These are phyloP conservation scores for Panaeolus papilionaceus DNA, from an alignment of 768 basidiomycete species.

Conservation along the genomic window DNA sequence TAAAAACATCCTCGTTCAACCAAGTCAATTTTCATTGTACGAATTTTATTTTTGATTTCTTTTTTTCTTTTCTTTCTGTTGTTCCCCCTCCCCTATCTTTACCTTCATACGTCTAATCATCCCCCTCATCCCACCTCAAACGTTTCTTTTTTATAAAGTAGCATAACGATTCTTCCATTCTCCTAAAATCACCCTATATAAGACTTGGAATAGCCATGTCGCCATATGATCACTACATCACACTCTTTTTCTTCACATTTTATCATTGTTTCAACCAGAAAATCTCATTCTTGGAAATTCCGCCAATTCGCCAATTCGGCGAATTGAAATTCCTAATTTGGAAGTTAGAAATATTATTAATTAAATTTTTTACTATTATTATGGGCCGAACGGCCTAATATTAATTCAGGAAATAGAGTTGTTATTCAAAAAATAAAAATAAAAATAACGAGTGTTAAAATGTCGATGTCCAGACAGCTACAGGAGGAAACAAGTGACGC, in stretches of 20 bases:
- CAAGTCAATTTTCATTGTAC: slow-evolving; percentile 4
- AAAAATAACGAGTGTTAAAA: too few relatives aligned
- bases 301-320: too few relatives aligned
- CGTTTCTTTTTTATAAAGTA: not conserved
- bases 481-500: too few relatives aligned
- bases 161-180: slow-evolving; percentile 12
- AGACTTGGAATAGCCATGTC: slow-evolving; percentile 13
- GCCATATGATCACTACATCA: slow-evolving; percentile 12
- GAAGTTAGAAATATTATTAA: too few relatives aligned
- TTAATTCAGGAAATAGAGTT: too few relatives aligned
- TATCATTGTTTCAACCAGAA: slow-evolving; percentile 3
- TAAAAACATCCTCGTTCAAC: not conserved
- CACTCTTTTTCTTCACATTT: slow-evolving; percentile 16
- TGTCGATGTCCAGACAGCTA: too few relatives aligned
- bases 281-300: too few relatives aligned
- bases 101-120: not conserved
- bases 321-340: too few relatives aligned
- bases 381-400: too few relatives aligned
- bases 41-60: slow-evolving; percentile 16
- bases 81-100: not conserved
- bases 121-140: slow-evolving; percentile 1
- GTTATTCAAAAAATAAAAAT: too few relatives aligned
- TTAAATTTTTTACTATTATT: too few relatives aligned
- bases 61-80: slow-evolving; percentile 2
- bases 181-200: not conserved